Conservation (phyloP, 2,329 filamentous ascomycete species). For the Venturiaceae sp. region DNA sequence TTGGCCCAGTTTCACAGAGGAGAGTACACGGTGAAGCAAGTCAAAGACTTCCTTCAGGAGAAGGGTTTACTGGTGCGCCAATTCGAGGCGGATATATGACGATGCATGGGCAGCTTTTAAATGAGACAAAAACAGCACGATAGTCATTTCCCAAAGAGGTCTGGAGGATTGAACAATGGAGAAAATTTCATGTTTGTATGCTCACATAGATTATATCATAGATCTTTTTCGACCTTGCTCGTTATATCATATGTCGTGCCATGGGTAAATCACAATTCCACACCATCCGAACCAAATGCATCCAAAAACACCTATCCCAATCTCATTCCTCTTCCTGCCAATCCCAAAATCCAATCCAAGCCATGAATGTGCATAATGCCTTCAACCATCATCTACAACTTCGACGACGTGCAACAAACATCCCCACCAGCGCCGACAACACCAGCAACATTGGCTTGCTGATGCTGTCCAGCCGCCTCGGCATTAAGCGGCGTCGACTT, state of each 20-base stretch:
- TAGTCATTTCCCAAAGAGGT: not conserved
- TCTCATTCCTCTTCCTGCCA: not conserved
- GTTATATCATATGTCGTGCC: not conserved
- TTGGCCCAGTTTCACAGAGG: constrained; percentile 69
- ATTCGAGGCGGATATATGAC: constrained; percentile 50
- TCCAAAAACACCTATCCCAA: not conserved
- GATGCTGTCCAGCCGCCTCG: constrained; percentile 21
- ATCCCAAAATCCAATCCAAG: not conserved
- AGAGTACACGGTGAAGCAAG: constrained; percentile 89
- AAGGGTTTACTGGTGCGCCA: constrained; percentile 70
- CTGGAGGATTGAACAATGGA: not conserved
- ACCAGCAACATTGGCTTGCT: not conserved
- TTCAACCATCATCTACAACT: constrained; percentile 10
- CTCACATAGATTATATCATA: not conserved
- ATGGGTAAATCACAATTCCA: not conserved
- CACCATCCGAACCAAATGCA: not conserved
- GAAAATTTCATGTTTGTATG: not conserved
- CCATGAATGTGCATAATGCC: not conserved
- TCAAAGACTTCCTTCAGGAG: constrained; percentile 70
- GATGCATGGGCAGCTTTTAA: not conserved
- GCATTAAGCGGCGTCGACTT: constrained; percentile 25
- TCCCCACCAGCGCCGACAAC: constrained; percentile 14
- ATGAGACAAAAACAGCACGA: not conserved
- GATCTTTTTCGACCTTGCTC: not conserved
- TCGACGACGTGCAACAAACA: constrained; percentile 28